These are phyloP conservation scores for Aureobasidium musti DNA, from an alignment of 2,329 filamentous ascomycete species.

Conservation along the genomic window DNA sequence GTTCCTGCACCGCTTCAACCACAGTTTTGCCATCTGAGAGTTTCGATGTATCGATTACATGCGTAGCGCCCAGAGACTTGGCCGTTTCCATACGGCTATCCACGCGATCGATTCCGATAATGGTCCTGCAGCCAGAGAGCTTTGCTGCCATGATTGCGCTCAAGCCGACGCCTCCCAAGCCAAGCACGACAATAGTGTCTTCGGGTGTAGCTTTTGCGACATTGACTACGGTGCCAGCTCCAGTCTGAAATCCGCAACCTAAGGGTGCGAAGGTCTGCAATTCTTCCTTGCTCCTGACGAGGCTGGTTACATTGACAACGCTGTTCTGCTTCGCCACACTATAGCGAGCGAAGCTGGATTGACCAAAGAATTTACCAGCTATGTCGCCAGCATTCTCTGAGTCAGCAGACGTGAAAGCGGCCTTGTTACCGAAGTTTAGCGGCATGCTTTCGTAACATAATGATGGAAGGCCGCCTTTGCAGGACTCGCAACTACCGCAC, in stretches of 20 bases:
- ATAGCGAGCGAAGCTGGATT: constrained; percentile 49
- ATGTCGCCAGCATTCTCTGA: constrained; percentile 38
- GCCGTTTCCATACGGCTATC: constrained; percentile 44
- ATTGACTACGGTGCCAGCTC: constrained; percentile 47
- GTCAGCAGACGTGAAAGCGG: constrained; percentile 36
- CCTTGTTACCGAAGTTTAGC: constrained; percentile 48
- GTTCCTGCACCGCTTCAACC: constrained; percentile 41
- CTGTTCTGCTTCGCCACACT: constrained; percentile 46
- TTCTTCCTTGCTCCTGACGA: constrained; percentile 45
- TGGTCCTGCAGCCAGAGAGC: constrained; percentile 44
- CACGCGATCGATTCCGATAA: constrained; percentile 49
- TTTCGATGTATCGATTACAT: constrained; percentile 44
- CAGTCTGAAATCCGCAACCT: constrained; percentile 53
- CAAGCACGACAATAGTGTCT: constrained; percentile 48
- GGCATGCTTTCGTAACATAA: constrained; percentile 54
- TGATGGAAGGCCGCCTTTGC: constrained; percentile 49
- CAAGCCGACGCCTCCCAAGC: constrained; percentile 52
- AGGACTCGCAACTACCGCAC: constrained; percentile 53
- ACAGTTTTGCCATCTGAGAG: constrained; percentile 41
- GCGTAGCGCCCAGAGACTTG: constrained; percentile 46
- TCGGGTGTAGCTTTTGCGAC: constrained; percentile 43
- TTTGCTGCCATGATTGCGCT: constrained; percentile 54
- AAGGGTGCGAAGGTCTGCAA: constrained; percentile 50
- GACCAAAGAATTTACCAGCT: constrained; percentile 52
- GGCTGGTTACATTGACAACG: constrained; percentile 47